Base-by-base conservation (phyloP, 768 basidiomycete species). In the Macrolepiota fuliginosa region DNA sequence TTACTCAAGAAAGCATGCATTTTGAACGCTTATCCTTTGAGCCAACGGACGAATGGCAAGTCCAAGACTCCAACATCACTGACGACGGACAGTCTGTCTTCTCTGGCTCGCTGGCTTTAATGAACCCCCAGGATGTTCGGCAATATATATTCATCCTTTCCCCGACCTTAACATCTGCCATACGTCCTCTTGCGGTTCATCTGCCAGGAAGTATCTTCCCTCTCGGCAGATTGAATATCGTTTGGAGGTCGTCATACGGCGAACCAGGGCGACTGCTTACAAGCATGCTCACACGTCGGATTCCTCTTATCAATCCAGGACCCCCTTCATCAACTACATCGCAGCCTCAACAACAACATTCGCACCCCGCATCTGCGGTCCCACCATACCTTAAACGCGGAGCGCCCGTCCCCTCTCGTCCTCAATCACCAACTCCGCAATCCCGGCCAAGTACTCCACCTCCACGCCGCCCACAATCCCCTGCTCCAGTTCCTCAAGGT, bases 181-280 rank as follows among this genome's bases (percentile, higher is more conserved):
- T 87, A 12, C 72, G 80, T 1, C 68, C 73, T 4, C 82, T 84
- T 66, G 70, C 81, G 1, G 29, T 27, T 12, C 60, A 54, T 29
- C 13, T 45, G 3, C 88, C 92, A 0, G 96, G 96, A 1, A 81
- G 81, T 24, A 76, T 89, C 45, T 81, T 96, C 17, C 84, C 92
- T 15, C 82, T 97, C 3, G 94, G 94, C n/a, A 79, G 90, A 61
- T 79, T 96, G 24, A 94, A 97, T 69, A 89, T 98, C 49, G 84
- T 86, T 12, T 98, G 96, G 96, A 77, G 87, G 49, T 93, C 94
- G 6, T 83, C 85, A 2, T 89, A 88, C 65, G 92, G 92, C 9
- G 92, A 96, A 74, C 89, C 89, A 27, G 96, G 95, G 0, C 83
- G 93, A 29, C 78, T 98, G 1, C 76, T 96, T 32, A 96, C 95